phyloP scores from a whole-genome alignment of 139 green algal species.

The Coelastrella sp. region DNA sequence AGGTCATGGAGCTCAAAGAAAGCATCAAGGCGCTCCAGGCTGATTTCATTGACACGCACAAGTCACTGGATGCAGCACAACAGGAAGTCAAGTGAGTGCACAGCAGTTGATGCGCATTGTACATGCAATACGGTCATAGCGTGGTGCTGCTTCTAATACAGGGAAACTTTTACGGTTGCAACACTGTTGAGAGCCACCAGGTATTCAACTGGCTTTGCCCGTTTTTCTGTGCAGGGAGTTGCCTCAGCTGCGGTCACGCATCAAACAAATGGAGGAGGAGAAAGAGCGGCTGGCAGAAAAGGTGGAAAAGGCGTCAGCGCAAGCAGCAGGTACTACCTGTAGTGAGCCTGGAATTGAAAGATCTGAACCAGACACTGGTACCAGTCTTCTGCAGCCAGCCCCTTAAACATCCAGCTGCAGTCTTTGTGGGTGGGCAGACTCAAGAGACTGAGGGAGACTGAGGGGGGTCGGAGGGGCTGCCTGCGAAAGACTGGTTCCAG shows the following conservation, averaged over 20 bases:
- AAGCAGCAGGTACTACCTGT: conserved; percentile 15
- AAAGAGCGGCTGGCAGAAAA: conserved; percentile 69
- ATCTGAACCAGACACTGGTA: no score
- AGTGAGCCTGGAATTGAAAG: no score
- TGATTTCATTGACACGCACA: conserved; percentile 72
- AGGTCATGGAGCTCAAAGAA: conserved; percentile 73
- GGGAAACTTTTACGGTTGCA: no score
- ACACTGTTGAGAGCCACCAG: no score
- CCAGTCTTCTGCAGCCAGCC: no score
- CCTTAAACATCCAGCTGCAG: no score
- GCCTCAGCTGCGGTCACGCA: conserved; percentile 52
- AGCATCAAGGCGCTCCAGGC: conserved; percentile 69
- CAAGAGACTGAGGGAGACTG: no score
- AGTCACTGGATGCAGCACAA: conserved; percentile 63
- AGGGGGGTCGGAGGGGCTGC: no score
- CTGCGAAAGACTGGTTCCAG: no score
- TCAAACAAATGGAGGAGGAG: conserved; percentile 70
- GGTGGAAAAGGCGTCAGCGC: conserved; percentile 58
- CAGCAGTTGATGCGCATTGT: neutral
- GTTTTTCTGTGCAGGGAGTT: conserved; percentile 58
- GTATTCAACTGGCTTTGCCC: neutral
- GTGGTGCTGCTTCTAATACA: no score
- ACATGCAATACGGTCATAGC: neutral
- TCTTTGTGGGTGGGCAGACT: no score
- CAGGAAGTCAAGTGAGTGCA: conserved; percentile 59